A percentile compares a stretch with the other conserved stretches of the same genome.
Conservation (phyloP, 1,284 basidiomycete species). For the Tilletia walkeri region DNA sequence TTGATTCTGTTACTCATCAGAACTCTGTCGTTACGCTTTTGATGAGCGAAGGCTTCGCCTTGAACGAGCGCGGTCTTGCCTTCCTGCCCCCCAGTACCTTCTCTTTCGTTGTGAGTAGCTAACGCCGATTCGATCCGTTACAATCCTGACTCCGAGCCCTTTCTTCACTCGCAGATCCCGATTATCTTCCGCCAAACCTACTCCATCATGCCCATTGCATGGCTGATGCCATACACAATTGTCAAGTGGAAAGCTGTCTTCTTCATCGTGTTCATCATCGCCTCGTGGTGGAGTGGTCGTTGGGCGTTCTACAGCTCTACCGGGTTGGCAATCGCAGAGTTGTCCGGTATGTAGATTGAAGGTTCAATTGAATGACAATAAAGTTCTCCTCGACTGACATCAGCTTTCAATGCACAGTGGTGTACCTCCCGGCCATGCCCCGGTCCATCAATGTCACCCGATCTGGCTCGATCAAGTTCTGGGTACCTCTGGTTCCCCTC, state of each 20-base stretch:
- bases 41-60: constrained; percentile 6
- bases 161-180: constrained; percentile 6
- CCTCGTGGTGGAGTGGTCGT: constrained; percentile 17
- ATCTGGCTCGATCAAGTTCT: background rate
- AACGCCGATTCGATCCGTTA: background rate
- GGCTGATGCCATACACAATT: constrained; percentile 9
- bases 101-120: background rate
- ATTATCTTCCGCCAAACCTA: constrained; percentile 17
- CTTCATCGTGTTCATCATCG: constrained; percentile 16
- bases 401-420: background rate
- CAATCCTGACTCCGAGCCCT: background rate
- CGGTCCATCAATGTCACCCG: background rate
- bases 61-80: constrained; percentile 2
- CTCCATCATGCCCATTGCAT: constrained; percentile 15
- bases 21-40: background rate
- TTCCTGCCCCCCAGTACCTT: constrained; percentile 3
- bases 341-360: background rate
- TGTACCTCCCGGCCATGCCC: background rate
- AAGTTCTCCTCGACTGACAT: no score
- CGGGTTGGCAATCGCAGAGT: constrained; percentile 13
- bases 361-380: background rate
- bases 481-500: background rate
- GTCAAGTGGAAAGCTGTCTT: constrained; percentile 4
- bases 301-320: constrained; percentile 18
- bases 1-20: background rate